A percentile compares a stretch with the other conserved stretches of the same genome.
These are phyloP conservation scores for Silene noctiflora DNA, from an alignment of 179 eudicot genomes.

Conservation along the genomic window DNA sequence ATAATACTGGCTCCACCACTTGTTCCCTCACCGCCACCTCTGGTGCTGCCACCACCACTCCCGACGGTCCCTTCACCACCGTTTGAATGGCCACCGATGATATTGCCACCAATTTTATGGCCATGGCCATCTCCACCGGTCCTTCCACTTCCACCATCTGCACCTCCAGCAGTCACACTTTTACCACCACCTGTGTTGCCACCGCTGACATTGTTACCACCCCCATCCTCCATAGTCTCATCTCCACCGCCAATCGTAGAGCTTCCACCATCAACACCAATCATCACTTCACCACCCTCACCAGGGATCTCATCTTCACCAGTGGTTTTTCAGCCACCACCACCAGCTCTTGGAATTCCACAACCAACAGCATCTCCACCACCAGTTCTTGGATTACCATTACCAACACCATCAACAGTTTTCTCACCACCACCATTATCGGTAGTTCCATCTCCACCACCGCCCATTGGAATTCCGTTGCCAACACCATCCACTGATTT, in stretches of 20 bases:
- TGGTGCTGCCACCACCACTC: conserved; percentile 12
- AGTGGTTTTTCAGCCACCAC: conserved; percentile 5
- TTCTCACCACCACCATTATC: conserved; percentile 4
- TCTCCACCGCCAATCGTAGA: conserved; percentile 20
- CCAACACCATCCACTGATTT: neutral
- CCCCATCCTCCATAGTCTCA: conserved; percentile 12
- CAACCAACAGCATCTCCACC: neutral
- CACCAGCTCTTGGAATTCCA: conserved; percentile 12
- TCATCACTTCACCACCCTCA: conserved; percentile 13
- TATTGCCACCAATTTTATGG: conserved; percentile 2
- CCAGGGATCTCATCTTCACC: conserved; percentile 21
- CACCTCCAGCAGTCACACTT: conserved; percentile 2
- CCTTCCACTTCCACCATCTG: neutral
- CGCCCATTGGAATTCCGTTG: neutral
- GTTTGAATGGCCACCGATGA: conserved; percentile 2
- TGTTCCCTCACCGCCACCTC: conserved; percentile 3
- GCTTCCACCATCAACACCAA: conserved; percentile 22
- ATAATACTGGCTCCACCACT: conserved; percentile 5
- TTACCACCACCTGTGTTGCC: conserved; percentile 9
- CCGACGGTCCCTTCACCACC: conserved; percentile 13
- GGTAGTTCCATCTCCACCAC: neutral
- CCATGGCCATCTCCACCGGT: conserved; percentile 15
- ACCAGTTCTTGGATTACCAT: conserved; percentile 2
- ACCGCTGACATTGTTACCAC: conserved; percentile 17
- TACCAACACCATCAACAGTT: conserved; percentile 9